Base-by-base conservation (phyloP, 345 rosid species). In the Psidium guajava region DNA sequence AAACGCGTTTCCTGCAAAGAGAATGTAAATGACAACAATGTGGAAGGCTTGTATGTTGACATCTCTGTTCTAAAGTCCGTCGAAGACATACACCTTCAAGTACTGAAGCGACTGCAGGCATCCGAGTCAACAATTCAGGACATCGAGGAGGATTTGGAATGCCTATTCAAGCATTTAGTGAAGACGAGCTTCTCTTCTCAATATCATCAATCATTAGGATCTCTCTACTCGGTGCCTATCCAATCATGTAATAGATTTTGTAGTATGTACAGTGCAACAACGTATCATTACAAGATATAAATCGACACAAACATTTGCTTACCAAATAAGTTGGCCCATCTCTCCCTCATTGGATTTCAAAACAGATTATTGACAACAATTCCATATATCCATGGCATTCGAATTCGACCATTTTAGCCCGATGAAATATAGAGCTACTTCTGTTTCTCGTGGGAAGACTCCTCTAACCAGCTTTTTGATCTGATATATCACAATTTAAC, bases 171-270 rank as follows among this genome's bases (percentile, higher is more conserved):
- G 64, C 28, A 74, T 27, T 24, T 88, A 20, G 55, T 86, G 81
- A 88, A 84, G 83, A 57, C 86, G 89, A 54, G 84, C 64, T n/a
- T 83, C 86, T n/a, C 61, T 82, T 25, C 87, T 86, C 32, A 86
- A 82, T 21, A 40, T 82, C 28, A 51, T 86, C 61, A 16, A 51
- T 44, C 51, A 81, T 24, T 85, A 85, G 58, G 44, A 36, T 44
- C 36, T 51, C 44, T 36, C 21, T 6, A 11, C 54, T 44, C 6
- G 36, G 32, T 49, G 42, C 11, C 77, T 0, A 51, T 18, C 47
- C 77, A 32, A 69, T 64, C 40, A 36, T 44, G 42, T 52, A 69
- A 83, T 32, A 69, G 44, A 54, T 73, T 84, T 84, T 73, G 82
- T 84, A 73, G 82, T 7, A 28, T 84, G 86, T 84, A 69, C 14